Evolutionary conservation across 1,284 basidiomycete genomes (phyloP).

Genomic region (Ceratobasidium sp.): DNA sequence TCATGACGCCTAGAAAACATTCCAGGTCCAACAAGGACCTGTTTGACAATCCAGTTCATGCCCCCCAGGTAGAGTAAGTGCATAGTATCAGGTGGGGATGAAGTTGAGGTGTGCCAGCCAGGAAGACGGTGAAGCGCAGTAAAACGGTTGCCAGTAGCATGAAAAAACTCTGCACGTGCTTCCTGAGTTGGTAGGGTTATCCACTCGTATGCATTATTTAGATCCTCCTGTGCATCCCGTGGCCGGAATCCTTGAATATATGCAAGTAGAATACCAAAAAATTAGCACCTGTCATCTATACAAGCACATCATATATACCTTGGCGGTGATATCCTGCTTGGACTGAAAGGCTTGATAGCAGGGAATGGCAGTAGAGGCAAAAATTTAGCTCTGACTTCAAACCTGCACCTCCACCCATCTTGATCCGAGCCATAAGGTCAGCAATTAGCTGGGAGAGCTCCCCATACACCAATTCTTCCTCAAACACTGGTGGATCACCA

Average conservation of each 20-base stretch:
- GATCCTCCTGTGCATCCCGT: constrained; percentile 1
- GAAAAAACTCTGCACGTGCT: constrained; percentile 2
- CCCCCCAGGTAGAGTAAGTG: constrained; percentile 40
- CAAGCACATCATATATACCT: not conserved
- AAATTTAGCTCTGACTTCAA: constrained; percentile 22
- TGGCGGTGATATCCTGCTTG: not conserved
- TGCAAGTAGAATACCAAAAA: not conserved
- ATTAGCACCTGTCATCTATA: not conserved
- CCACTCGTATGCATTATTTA: constrained; percentile 24
- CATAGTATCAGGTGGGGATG: constrained; percentile 36
- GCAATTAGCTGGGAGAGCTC: constrained; percentile 17
- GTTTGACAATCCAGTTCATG: constrained; percentile 43
- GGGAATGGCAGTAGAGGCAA: constrained; percentile 15
- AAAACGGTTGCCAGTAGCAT: constrained; percentile 21
- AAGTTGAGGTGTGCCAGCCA: constrained; percentile 34
- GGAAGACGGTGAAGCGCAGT: constrained; percentile 27
- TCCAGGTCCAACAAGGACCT: constrained; percentile 27
- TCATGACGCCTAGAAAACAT: constrained; percentile 1
- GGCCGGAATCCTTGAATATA: too few relatives aligned
- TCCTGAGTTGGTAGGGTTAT: not conserved
- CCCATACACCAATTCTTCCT: not conserved
- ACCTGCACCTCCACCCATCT: constrained; percentile 31
- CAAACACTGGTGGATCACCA: constrained; percentile 3
- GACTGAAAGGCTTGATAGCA: not conserved
- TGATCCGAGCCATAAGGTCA: constrained; percentile 31